These are phyloP conservation scores for Fonsecaea monophora DNA, from an alignment of 2,329 filamentous ascomycete species.

Conservation along the genomic window DNA sequence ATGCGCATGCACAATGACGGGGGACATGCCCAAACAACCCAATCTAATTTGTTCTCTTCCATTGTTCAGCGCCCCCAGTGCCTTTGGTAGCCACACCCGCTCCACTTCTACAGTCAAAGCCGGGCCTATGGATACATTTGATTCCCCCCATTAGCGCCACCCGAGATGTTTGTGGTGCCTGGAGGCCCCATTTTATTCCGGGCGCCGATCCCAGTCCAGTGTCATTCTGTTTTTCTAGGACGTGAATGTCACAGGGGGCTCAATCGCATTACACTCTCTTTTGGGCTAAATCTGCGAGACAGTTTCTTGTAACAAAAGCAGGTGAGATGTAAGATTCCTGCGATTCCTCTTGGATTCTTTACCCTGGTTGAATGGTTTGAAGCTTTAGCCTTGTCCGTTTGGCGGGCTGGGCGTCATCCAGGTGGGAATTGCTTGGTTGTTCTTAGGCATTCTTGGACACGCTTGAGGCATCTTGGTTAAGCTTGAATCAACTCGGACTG, in stretches of 20 bases:
- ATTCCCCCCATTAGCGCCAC: neutral
- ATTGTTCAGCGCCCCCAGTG: neutral
- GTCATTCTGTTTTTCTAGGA: neutral
- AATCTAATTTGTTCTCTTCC: neutral
- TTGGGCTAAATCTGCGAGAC: neutral
- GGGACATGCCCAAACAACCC: neutral
- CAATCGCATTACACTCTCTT: neutral
- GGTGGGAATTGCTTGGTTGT: conserved; percentile 18
- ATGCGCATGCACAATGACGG: neutral
- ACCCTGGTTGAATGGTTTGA: neutral
- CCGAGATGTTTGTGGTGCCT: neutral
- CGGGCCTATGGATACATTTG: conserved; percentile 5
- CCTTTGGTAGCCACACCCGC: neutral
- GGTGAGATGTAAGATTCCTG: neutral
- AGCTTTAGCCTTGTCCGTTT: neutral
- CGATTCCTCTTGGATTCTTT: neutral
- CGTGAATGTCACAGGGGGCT: neutral
- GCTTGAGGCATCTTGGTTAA: conserved; percentile 19
- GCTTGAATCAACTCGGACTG: conserved; percentile 15
- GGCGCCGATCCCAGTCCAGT: neutral
- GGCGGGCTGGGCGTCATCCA: conserved; percentile 11
- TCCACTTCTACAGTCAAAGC: neutral
- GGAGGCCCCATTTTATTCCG: neutral
- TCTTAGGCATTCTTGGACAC: conserved; percentile 21
- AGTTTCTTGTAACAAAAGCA: neutral